Evolutionary conservation across 1,284 basidiomycete genomes (phyloP).

Genomic region (Trametes polyzona): DNA sequence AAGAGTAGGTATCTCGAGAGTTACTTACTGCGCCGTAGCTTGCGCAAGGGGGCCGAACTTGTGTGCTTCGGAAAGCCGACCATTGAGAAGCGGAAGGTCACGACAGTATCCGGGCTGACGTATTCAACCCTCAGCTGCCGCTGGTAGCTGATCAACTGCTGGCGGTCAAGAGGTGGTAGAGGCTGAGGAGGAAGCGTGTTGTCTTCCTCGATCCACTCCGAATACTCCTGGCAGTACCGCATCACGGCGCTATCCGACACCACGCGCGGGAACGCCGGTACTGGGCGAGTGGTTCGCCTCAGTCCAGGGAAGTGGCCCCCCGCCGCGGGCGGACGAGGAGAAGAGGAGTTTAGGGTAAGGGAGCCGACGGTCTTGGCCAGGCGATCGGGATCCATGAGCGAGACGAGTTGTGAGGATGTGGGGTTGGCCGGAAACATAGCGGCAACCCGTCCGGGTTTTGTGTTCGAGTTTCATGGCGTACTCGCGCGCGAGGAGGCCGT

Average conservation of each 20-base stretch:
- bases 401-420: background rate
- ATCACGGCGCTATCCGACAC: slow-evolving; percentile 6
- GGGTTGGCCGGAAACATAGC: background rate
- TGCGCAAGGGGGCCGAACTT: slow-evolving; percentile 8
- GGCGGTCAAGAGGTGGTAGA: slow-evolving; percentile 6
- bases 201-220: slow-evolving; percentile 22
- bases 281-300: background rate
- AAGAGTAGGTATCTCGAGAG: background rate
- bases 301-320: background rate
- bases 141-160: slow-evolving; percentile 8
- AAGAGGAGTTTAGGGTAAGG: no score
- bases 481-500: background rate
- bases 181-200: slow-evolving; percentile 12
- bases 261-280: slow-evolving; percentile 8
- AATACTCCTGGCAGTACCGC: slow-evolving; percentile 11
- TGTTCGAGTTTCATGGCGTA: background rate
- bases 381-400: slow-evolving; percentile 8
- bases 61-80: slow-evolving; percentile 24
- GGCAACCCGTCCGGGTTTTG: background rate
- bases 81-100: slow-evolving; percentile 13
- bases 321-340: no score
- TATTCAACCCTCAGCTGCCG: background rate
- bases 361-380: no score
- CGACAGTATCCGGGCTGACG: background rate
- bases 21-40: slow-evolving; percentile 12